Conservation (phyloP, 2,329 filamentous ascomycete species). For the Calonectria pteridis region DNA sequence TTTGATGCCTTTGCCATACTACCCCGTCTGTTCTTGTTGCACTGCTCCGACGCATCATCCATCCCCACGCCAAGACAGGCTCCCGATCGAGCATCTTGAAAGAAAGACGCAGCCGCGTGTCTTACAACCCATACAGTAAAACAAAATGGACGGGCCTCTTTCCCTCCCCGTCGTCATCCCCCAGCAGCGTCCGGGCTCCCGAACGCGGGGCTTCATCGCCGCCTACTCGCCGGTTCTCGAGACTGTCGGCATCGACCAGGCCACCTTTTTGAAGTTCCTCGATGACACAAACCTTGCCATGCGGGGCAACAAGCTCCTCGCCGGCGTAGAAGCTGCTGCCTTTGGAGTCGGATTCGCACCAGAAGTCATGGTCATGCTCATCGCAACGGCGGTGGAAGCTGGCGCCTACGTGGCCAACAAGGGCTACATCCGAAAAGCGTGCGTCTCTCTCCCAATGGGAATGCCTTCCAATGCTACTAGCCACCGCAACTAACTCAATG, state of each 20-base stretch:
- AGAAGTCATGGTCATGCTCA: background rate
- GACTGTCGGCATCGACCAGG: background rate
- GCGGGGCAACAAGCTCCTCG: slow-evolving; percentile 1
- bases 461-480: too few species aligned
- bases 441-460: too few species aligned
- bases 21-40: background rate
- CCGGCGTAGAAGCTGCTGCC: background rate
- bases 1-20: background rate
- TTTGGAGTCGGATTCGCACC: background rate
- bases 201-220: slow-evolving; percentile 1
- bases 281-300: background rate
- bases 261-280: background rate
- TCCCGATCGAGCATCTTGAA: background rate
- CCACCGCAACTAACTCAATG: background rate
- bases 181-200: slow-evolving; percentile 5
- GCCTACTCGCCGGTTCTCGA: background rate
- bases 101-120: background rate
- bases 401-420: slow-evolving; percentile 5
- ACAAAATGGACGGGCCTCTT: background rate
- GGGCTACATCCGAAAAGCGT: background rate
- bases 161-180: background rate
- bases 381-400: background rate
- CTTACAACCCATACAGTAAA: background rate
- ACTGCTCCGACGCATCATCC: background rate
- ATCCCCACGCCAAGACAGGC: background rate